A percentile compares a stretch with the other conserved stretches of the same genome.
Evolutionary conservation across 345 rosid genomes (phyloP).

Genomic region (Clausena lansium): DNA sequence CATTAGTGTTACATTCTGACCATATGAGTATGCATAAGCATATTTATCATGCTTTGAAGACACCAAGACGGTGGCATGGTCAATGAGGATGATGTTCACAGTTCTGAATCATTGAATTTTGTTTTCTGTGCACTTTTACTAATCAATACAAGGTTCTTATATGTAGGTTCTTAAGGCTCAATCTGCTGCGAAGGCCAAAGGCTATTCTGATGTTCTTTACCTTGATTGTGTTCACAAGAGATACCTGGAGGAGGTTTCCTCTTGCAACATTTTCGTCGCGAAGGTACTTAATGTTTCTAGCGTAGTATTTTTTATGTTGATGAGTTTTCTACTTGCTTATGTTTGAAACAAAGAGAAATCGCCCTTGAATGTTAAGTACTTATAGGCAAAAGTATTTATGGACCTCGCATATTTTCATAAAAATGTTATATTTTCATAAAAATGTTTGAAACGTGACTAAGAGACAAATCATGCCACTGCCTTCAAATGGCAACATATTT

Average conservation of each 20-base stretch:
- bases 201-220: slow-evolving; percentile 89
- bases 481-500: neutral
- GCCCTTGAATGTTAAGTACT: neutral
- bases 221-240: slow-evolving; percentile 83
- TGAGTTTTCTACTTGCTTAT: neutral
- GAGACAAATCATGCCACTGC: neutral
- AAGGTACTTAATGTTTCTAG: slow-evolving; percentile 41
- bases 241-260: slow-evolving; percentile 88
- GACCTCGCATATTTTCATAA: neutral
- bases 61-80: neutral
- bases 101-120: neutral
- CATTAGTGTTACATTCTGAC: neutral
- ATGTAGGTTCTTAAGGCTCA: slow-evolving; percentile 83
- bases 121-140: neutral
- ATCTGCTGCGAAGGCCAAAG: slow-evolving; percentile 76
- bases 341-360: neutral
- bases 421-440: neutral
- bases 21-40: neutral
- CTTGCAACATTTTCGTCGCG: slow-evolving; percentile 88
- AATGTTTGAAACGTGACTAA: too few relatives aligned
- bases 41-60: neutral
- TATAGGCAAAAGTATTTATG: neutral
- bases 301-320: neutral
- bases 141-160: slow-evolving; percentile 3
- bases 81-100: neutral